Base-by-base conservation (phyloP, 2,329 filamentous ascomycete genomes). In the Neofusicoccum sp. region DNA sequence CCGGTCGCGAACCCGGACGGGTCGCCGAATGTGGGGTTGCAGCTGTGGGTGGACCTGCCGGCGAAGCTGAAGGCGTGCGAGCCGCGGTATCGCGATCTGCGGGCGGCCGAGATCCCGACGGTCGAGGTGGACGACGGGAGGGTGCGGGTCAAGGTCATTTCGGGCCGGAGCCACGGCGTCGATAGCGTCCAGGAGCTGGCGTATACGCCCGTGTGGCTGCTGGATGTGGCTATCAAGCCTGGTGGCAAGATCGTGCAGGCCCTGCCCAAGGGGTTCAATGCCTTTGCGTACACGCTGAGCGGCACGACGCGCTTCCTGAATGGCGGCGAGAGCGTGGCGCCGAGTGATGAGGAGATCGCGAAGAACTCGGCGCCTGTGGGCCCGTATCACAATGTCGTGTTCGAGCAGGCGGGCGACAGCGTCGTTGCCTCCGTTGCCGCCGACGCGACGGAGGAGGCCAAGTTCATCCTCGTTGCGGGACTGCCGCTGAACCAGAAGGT, bases 131-230 rank as follows among this genome's bases (percentile, higher is more conserved):
- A 95, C 67, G 85, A 86, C 44, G 89, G 85, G 59, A 88, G 85
- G 64, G 91, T 96, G 16, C 82, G 81, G 41, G 82, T 98, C 66
- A 97, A 96, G 77, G 89, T 98, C 66, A 98, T 98, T 67, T 93
- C 88, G 0, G 95, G 93, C 20, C 86, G 89, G 72, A 88, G 86
- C 59, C 88, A 92, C 69, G 93, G 91, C 45, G 85, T 95, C 57
- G 93, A 97, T 71, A 91, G 88, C 12, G 85, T 96, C 58, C 87
- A 93, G 72, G 93, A 98, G 70, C 80, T 98, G 45, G 93, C 93
- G 12, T 97, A 98, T 76, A 98, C 93, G 1, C 95, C 95, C 0
- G 92, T 98, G n/a, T 98, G 93, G 93, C 82, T 96, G 64, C 81
- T 98, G 45, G 93, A 98, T 72, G 80, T 97, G 56, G 86, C 84